A percentile compares a stretch with the other conserved stretches of the same genome.
These are phyloP conservation scores for Nidula microcarpa DNA, from an alignment of 768 basidiomycete genomes.

Conservation along the genomic window DNA sequence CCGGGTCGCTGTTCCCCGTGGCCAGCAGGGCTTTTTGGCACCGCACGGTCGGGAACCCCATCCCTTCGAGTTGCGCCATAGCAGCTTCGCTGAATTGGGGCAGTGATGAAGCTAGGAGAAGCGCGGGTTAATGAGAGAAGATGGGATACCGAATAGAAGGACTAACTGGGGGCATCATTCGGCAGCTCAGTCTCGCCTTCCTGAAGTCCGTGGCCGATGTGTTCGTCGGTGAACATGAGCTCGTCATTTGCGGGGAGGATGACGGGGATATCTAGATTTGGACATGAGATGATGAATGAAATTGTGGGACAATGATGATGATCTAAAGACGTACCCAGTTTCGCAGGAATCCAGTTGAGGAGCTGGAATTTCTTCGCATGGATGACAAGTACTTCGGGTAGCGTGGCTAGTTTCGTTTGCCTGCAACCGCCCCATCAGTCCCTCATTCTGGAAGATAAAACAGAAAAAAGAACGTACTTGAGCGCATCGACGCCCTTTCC, in stretches of 20 bases:
- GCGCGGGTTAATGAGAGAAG: neutral
- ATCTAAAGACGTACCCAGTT: constrained; percentile 61
- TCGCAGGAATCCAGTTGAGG: constrained; percentile 94
- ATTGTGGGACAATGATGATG: neutral
- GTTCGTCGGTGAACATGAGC: constrained; percentile 55
- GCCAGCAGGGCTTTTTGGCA: constrained; percentile 91
- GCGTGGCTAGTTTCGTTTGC: constrained; percentile 73
- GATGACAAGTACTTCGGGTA: constrained; percentile 85
- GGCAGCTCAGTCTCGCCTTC: constrained; percentile 68
- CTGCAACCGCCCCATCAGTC: constrained; percentile 30
- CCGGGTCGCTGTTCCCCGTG: constrained; percentile 72
- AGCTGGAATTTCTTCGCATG: constrained; percentile 95
- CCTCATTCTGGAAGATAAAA: neutral
- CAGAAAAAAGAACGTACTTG: constrained; percentile 49
- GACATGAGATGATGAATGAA: neutral
- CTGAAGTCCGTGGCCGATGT: constrained; percentile 70
- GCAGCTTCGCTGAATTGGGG: constrained; percentile 75
- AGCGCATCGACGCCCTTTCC: constrained; percentile 61
- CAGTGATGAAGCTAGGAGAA: constrained; percentile 25
- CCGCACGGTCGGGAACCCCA: constrained; percentile 88
- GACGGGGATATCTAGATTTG: constrained; percentile 77
- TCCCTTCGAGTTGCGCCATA: constrained; percentile 72
- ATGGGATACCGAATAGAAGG: neutral
- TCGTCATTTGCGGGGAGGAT: constrained; percentile 55
- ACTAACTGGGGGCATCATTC: constrained; percentile 38